Conservation (phyloP, 192 early-diverging fungal genomes). For the Backusella australiensis region DNA sequence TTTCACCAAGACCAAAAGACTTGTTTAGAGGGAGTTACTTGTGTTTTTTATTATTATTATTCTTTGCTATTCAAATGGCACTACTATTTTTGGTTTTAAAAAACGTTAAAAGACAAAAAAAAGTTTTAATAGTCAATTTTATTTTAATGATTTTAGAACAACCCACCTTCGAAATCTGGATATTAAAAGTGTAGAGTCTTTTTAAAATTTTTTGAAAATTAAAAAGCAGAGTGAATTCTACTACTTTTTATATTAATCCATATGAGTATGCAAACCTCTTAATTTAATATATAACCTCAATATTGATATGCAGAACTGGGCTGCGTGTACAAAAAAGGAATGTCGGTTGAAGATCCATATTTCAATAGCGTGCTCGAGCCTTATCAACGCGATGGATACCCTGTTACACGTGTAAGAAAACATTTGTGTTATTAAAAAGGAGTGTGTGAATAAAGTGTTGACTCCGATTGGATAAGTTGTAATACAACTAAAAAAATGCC, state of each 20-base stretch:
- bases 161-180: not conserved
- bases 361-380: conserved; percentile 1
- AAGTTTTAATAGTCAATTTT: not conserved
- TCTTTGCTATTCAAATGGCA: not conserved
- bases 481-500: not conserved
- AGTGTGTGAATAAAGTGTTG: not conserved
- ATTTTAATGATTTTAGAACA: not conserved
- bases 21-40: too few species aligned
- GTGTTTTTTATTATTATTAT: not conserved
- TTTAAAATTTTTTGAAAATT: not conserved
- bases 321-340: conserved; percentile 3
- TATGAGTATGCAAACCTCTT: not conserved
- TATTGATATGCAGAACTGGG: not conserved
- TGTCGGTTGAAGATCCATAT: not conserved
- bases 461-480: not conserved
- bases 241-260: not conserved
- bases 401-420: not conserved
- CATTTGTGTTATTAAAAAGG: not conserved
- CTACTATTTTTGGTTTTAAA: not conserved
- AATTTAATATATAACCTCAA: not conserved
- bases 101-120: not conserved
- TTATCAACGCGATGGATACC: not conserved
- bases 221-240: not conserved
- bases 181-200: not conserved
- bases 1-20: too few species aligned